Percentiles rank a stretch among this genome's conserved stretches.
Evolutionary conservation across 2,329 filamentous ascomycete genomes (phyloP).

Genomic region (Neopestalotiopsis sp.): DNA sequence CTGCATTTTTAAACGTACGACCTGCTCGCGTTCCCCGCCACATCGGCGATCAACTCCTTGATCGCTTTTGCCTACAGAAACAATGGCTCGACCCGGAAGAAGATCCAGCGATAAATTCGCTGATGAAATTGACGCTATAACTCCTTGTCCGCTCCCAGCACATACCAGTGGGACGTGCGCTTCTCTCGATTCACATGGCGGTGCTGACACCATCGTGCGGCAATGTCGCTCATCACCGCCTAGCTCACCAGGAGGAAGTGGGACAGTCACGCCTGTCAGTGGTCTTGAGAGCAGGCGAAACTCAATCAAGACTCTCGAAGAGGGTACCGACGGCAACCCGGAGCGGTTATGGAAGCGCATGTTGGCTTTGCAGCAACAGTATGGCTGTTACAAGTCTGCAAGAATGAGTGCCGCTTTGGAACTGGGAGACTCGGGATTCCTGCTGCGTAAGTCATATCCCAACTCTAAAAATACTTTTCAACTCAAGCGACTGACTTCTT

Average conservation of each 20-base stretch:
- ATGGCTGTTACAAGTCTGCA: constrained; percentile 55
- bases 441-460: constrained; percentile 48
- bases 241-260: neutral
- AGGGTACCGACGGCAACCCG: constrained; percentile 44
- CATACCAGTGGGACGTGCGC: constrained; percentile 2
- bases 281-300: constrained; percentile 21
- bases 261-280: neutral
- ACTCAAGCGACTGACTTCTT: constrained; percentile 8
- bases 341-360: constrained; percentile 52
- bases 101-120: neutral
- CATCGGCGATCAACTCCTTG: neutral
- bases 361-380: constrained; percentile 51
- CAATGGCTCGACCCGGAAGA: neutral
- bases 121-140: constrained; percentile 40
- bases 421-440: constrained; percentile 42
- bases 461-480: neutral
- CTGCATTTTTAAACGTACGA: neutral
- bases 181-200: constrained; percentile 17
- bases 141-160: constrained; percentile 32
- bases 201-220: neutral
- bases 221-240: constrained; percentile 11
- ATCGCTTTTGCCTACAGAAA: neutral
- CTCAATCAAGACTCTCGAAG: constrained; percentile 36
- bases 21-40: neutral
- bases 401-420: constrained; percentile 52